Evolutionary conservation across 2,329 filamentous ascomycete species (phyloP), one percentile per base, ranked within the genome.

Genomic region (Sporothrix curviconia): DNA sequence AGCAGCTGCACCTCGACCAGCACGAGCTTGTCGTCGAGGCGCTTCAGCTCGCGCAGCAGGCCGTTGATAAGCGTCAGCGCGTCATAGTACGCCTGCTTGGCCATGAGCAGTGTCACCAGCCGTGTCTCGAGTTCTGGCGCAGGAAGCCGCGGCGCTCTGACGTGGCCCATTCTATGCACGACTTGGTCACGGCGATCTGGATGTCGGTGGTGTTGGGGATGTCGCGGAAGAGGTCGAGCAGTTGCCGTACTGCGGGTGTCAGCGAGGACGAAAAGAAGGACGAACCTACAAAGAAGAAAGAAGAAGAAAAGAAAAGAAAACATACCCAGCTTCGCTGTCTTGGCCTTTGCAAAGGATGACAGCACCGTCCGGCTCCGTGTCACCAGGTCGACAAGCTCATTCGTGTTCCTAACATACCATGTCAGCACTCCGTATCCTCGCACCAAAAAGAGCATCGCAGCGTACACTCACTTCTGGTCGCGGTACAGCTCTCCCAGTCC

Each of bases 121-220:
- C 94, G 89, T 58, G 92, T 95, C 79, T 99, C 91, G 69, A 99
- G 74, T 95, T 96, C 78, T 99, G 94, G 65, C 94, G 91, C 66
- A 99, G 84, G 81, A 99, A 99, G 60, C 90, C 90, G 69, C 94
- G 88, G 66, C 92, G 89, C 78, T 97, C 91, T 54, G 90, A 89
- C 56, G 92, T 90, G 50, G 94, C 94, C 94, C 94, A 99, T 77
- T 97, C 92, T 84, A 99, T 99, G 78, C 91, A 97, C 75, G 94
- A 96, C 76, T 96, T 96, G 69, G 94, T 99, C 67, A 96, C 90
- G 71, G 86, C 78, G 72, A 96, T 91, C 77, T 99, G 94, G 70
- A 87, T 89, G 71, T 99, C 94, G 78, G 88, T 88, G 66, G 90
- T 94, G 75, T 96, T 88, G 68, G 95, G 94, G 66, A 97, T 96